Conservation (phyloP, 2,329 filamentous ascomycete species). For the Trichoderma aggressivum region DNA sequence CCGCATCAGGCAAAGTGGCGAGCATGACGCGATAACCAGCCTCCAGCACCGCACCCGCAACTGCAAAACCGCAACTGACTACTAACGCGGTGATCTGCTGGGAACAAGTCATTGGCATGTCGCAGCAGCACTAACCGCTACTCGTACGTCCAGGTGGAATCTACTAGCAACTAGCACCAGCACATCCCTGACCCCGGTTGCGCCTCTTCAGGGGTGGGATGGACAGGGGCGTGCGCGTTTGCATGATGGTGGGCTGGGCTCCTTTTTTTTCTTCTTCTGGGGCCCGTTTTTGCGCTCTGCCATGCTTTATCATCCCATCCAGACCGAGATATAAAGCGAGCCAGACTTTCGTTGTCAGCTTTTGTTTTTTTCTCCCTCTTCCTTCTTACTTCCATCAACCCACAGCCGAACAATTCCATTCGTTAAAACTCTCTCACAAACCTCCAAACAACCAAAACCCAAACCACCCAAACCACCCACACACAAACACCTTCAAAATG, state of each 20-base stretch:
- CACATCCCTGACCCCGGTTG: not conserved
- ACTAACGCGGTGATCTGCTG: constrained; percentile 7
- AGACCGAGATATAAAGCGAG: constrained; percentile 18
- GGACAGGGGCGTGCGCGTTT: constrained; percentile 13
- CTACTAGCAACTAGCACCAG: too few relatives aligned
- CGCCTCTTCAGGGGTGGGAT: constrained; percentile 14
- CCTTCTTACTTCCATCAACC: constrained; percentile 4
- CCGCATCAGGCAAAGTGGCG: constrained; percentile 10
- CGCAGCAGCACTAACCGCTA: not conserved
- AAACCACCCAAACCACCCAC: not conserved
- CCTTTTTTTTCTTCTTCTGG: constrained; percentile 2
- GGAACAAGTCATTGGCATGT: not conserved
- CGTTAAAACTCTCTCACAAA: constrained; percentile 17
- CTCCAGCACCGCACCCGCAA: constrained; percentile 16
- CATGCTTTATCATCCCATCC: constrained; percentile 9
- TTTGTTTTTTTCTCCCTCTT: not conserved
- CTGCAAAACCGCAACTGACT: constrained; percentile 1
- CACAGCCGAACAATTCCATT: constrained; percentile 15
- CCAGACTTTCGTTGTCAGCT: constrained; percentile 1
- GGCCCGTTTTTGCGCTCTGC: not conserved
- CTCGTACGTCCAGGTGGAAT: too few relatives aligned
- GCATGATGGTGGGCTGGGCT: constrained; percentile 16
- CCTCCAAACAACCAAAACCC: not conserved
- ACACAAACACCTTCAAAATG: constrained; percentile 21
- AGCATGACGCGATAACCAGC: constrained; percentile 20